Evolutionary conservation across 176 grass and related monocot species (phyloP).

Genomic region (Aegilops tauschii): DNA sequence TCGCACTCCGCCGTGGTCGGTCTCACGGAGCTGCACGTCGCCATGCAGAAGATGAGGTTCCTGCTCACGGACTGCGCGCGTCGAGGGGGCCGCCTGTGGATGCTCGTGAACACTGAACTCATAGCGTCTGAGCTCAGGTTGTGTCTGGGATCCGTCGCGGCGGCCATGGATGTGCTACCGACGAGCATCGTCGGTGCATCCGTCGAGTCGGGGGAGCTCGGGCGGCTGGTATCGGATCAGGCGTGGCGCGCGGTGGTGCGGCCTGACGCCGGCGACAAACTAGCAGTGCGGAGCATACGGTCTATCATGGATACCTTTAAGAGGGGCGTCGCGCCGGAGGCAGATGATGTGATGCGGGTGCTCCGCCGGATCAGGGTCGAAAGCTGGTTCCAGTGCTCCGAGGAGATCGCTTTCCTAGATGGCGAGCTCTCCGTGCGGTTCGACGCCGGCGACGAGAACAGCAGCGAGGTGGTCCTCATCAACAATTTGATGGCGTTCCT

Average conservation of each 20-base stretch:
- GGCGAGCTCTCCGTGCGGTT: conserved; percentile 26
- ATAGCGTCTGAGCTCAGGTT: conserved; percentile 58
- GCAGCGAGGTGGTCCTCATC: conserved; percentile 34
- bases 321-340: conserved; percentile 46
- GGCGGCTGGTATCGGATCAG: conserved; percentile 49
- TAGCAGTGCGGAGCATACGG: conserved; percentile 39
- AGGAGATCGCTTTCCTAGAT: conserved; percentile 62
- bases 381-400: conserved; percentile 76
- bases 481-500: conserved; percentile 56
- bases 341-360: conserved; percentile 47
- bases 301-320: conserved; percentile 69
- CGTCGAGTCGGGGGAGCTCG: conserved; percentile 55
- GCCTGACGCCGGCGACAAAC: conserved; percentile 38
- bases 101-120: conserved; percentile 52
- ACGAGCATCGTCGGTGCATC: background rate
- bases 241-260: conserved; percentile 43
- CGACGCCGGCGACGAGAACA: conserved; percentile 9
- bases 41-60: conserved; percentile 69
- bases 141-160: conserved; percentile 49
- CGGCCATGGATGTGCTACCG: conserved; percentile 70
- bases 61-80: conserved; percentile 57
- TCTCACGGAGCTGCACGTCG: conserved; percentile 81
- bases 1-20: conserved; percentile 45
- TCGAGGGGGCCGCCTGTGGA: conserved; percentile 58
- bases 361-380: conserved; percentile 49